Conservation (phyloP, 495 filamentous ascomycete genomes). For the Ascobolus immersus region DNA sequence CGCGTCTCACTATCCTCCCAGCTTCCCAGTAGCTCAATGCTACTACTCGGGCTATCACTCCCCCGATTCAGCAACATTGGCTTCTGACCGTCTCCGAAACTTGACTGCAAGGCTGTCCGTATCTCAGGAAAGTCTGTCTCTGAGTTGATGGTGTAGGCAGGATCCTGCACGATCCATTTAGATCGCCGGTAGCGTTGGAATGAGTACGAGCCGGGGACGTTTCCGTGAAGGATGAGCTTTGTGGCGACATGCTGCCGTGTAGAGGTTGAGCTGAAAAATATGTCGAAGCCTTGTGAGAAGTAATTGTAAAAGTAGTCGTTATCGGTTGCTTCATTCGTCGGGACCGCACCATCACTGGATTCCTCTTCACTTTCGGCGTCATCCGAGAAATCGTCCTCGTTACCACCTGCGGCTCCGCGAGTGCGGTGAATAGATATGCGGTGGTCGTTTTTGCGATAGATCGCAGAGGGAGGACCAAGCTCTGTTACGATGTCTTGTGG, state of each 20-base stretch:
- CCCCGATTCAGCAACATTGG: constrained; percentile 70
- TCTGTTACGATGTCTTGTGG: constrained; percentile 75
- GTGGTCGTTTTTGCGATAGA: constrained; percentile 79
- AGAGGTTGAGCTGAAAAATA: constrained; percentile 61
- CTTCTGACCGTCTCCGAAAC: constrained; percentile 41
- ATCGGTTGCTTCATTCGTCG: constrained; percentile 18
- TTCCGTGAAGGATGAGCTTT: constrained; percentile 75
- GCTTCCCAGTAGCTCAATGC: constrained; percentile 64
- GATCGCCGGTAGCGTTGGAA: constrained; percentile 86
- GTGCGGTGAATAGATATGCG: constrained; percentile 67
- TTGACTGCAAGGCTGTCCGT: constrained; percentile 25
- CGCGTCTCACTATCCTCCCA: constrained; percentile 48
- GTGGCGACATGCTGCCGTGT: constrained; percentile 46
- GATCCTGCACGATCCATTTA: constrained; percentile 54
- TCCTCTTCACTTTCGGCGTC: constrained; percentile 55
- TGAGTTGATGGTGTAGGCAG: constrained; percentile 30
- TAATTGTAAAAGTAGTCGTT: constrained; percentile 90
- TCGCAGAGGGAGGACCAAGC: constrained; percentile 81
- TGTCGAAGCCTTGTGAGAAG: constrained; percentile 80
- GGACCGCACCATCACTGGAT: constrained; percentile 34
- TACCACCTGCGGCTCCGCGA: constrained; percentile 22
- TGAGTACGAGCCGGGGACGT: constrained; percentile 82
- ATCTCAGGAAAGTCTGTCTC: constrained; percentile 53
- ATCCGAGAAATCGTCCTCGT: constrained; percentile 38
- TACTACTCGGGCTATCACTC: constrained; percentile 78